Base-by-base conservation (phyloP, 352 stramenopile species). In the Phytophthora ohioensis region DNA sequence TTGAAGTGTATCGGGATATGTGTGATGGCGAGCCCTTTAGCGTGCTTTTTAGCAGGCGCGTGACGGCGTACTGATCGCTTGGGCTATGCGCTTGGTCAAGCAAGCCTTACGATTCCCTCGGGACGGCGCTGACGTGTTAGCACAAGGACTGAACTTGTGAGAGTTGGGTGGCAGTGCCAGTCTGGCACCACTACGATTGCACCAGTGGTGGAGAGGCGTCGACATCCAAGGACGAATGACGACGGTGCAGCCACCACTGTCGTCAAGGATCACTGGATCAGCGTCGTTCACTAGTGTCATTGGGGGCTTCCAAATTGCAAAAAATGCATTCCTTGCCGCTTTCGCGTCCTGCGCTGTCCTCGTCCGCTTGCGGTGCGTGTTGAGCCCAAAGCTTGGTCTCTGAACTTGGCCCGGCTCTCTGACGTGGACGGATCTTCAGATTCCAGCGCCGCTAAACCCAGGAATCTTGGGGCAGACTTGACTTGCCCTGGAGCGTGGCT, bases 391-490 rank as follows among this genome's bases (percentile, higher is more conserved):
- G 21, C 21, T 27, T n/a, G 15, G n/a, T 46, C 21, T 46, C 41
- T 21, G 41, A 27, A 46, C 41, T 46, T 27, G 21, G 21, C 21
- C n/a, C 41, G 41, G 41, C 12, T 46, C 41, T 46, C 41, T 27
- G 21, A 27, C 21, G 21, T 27, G 21, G 21, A 27, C 21, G 15
- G 17, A 39, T 64, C 42, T 15, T 31, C 51, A 45, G 51, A 57
- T 57, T 45, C 27, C 32, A 45, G 34, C 6, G 46, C 46, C 43
- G 30, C 5, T n/a, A 46, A 46, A 27, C 41, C 21, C 41, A 46
- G 41, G 51, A 57, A 57, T 57, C 51, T 57, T n/a, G 51, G 21
- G 13, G 41, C 34, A n/a, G 3, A 36, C 21, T 53, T 35, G 51
- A 57, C 35, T 57, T 43, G 51, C 32, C 21, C 21, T 32, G 12